Conservation (phyloP, 148 eudicot species). For the Camellia granthamiana region DNA sequence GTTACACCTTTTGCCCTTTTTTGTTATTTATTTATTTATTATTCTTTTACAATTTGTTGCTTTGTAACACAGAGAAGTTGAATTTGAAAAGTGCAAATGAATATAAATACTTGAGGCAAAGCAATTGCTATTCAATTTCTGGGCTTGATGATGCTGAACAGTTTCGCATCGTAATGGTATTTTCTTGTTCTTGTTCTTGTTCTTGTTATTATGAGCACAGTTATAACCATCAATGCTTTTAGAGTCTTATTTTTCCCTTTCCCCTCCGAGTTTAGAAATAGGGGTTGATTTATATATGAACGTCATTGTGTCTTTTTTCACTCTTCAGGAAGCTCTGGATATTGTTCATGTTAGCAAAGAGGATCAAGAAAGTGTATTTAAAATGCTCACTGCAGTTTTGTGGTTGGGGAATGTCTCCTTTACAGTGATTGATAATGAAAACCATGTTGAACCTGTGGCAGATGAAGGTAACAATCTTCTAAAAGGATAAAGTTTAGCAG, state of each 20-base stretch:
- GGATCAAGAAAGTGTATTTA: constrained; percentile 81
- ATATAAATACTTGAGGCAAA: constrained; percentile 75
- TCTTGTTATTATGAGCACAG: too few relatives aligned
- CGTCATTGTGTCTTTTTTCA: not conserved
- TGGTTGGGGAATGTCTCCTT: constrained; percentile 93
- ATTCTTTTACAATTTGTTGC: constrained; percentile 6
- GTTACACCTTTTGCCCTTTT: not conserved
- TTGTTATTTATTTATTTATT: not conserved
- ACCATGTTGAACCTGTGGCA: constrained; percentile 80
- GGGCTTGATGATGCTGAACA: constrained; percentile 95
- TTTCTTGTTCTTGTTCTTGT: not conserved
- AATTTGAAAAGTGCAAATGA: constrained; percentile 64
- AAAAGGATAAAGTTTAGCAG: too few relatives aligned
- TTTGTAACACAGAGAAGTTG: constrained; percentile 66
- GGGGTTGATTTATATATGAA: not conserved
- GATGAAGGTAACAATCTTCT: constrained; percentile 51
- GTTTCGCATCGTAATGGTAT: constrained; percentile 70
- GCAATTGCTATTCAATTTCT: constrained; percentile 69
- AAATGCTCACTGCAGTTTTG: constrained; percentile 86
- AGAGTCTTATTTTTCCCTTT: not conserved
- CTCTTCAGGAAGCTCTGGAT: constrained; percentile 80
- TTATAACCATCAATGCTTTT: too few relatives aligned
- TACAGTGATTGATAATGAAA: constrained; percentile 64
- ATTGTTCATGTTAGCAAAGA: constrained; percentile 88
- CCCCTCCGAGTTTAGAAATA: not conserved